Conservation (phyloP, 2,329 filamentous ascomycete species). For the Fusarium torreyae region DNA sequence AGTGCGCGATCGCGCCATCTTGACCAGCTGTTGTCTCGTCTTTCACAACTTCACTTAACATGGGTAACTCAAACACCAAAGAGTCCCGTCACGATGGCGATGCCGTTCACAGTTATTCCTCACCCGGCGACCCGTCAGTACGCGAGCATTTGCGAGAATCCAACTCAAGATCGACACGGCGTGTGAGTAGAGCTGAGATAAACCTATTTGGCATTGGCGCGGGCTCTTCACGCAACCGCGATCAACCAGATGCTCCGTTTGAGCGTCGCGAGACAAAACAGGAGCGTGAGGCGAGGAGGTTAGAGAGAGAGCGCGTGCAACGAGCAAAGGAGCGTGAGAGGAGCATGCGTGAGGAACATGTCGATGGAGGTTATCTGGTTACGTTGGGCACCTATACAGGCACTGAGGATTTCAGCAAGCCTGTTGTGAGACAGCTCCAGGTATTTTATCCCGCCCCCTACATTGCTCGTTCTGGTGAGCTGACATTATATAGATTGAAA, state of each 20-base stretch:
- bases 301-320: constrained; percentile 83
- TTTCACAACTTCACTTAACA: constrained; percentile 39
- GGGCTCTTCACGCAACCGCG: constrained; percentile 57
- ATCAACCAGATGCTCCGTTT: constrained; percentile 62
- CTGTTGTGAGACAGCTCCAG: constrained; percentile 89
- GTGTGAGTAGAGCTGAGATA: constrained; percentile 62
- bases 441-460: constrained; percentile 64
- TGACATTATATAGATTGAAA: constrained; percentile 80
- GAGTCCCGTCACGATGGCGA: constrained; percentile 55
- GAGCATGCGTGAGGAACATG: constrained; percentile 91
- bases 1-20: constrained; percentile 41
- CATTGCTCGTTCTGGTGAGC: constrained; percentile 2
- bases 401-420: constrained; percentile 92
- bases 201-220: constrained; percentile 62
- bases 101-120: constrained; percentile 43
- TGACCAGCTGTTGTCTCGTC: constrained; percentile 18
- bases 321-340: constrained; percentile 88
- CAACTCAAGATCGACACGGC: constrained; percentile 45
- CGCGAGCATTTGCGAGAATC: constrained; percentile 43
- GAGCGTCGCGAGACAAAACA: constrained; percentile 89
- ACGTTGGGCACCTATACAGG: constrained; percentile 95
- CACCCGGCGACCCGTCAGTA: constrained; percentile 44
- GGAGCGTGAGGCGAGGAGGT: constrained; percentile 87
- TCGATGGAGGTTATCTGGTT: constrained; percentile 95
- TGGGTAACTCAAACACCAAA: constrained; percentile 60